Conservation (phyloP, 2,329 filamentous ascomycete species). For the Fusarium penzigii region DNA sequence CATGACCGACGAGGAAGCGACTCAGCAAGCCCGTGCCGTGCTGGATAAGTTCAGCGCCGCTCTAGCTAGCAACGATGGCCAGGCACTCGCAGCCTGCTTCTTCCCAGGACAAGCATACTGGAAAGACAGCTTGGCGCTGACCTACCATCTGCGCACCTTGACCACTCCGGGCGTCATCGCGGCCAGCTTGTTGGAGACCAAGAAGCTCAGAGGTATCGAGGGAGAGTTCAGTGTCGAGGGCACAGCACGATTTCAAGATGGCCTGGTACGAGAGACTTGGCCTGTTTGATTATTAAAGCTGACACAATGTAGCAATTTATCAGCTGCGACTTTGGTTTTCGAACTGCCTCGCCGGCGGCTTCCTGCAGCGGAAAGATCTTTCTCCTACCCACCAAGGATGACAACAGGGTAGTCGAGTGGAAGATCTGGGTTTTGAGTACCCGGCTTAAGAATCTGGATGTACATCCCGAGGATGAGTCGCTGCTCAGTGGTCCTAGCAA, state of each 20-base stretch:
- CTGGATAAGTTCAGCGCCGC: conserved; percentile 6
- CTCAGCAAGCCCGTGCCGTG: neutral
- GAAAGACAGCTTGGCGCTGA: conserved; percentile 17
- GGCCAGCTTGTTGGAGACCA: neutral
- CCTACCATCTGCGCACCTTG: conserved; percentile 18
- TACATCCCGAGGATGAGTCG: conserved; percentile 5
- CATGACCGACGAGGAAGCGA: neutral
- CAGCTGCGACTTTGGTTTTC: conserved; percentile 5
- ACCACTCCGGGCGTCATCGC: neutral
- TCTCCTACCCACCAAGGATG: conserved; percentile 2
- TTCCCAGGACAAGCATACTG: conserved; percentile 13
- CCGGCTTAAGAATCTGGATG: conserved; percentile 7
- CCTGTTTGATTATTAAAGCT: neutral
- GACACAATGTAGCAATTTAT: conserved; percentile 11
- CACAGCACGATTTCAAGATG: conserved; percentile 9
- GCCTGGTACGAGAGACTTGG: neutral
- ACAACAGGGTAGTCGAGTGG: neutral
- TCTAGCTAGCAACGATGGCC: neutral
- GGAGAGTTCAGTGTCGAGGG: conserved; percentile 8
- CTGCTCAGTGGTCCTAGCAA: neutral
- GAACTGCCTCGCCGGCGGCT: conserved; percentile 2
- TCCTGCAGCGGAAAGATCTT: conserved; percentile 5
- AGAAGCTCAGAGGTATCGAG: neutral
- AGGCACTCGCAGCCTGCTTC: conserved; percentile 7
- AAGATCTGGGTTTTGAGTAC: conserved; percentile 22